Percentiles rank a stretch among this genome's conserved stretches.
These are phyloP conservation scores for Neofusicoccum parvum DNA, from an alignment of 2,329 filamentous ascomycete species.

Conservation along the genomic window DNA sequence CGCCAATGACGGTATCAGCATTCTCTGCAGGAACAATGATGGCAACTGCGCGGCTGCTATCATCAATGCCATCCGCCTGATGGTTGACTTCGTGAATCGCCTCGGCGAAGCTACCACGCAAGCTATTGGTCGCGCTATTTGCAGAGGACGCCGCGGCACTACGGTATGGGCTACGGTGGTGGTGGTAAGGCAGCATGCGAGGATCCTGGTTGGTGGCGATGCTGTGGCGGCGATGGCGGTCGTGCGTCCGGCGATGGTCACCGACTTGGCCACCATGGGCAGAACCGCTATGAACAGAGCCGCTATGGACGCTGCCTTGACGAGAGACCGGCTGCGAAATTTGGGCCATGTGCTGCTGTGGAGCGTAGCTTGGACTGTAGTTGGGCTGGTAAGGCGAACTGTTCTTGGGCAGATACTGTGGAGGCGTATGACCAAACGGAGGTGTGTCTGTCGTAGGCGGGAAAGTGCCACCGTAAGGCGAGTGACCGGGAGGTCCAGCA, in stretches of 20 bases:
- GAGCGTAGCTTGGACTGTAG: conserved; percentile 7
- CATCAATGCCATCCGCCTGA: not conserved
- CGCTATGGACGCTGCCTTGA: not conserved
- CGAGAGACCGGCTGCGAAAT: conserved; percentile 6
- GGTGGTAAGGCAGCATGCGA: conserved; percentile 26
- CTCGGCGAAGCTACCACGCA: not conserved
- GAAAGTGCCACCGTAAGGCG: conserved; percentile 1
- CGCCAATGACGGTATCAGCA: not conserved
- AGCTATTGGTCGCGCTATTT: conserved; percentile 6
- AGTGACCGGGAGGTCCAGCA: not conserved
- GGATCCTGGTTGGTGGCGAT: conserved; percentile 32
- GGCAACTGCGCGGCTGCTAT: not conserved
- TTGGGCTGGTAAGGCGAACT: conserved; percentile 20
- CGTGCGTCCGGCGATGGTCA: not conserved
- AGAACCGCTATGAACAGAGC: not conserved
- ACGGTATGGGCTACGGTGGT: conserved; percentile 8
- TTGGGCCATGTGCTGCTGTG: not conserved
- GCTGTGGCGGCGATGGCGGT: conserved; percentile 24
- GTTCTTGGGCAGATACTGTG: conserved; percentile 3
- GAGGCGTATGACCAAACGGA: conserved; percentile 6
- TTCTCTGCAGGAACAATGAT: not conserved
- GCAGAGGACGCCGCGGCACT: not conserved
- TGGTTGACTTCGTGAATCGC: not conserved
- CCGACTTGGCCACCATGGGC: conserved; percentile 10
- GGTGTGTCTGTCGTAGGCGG: conserved; percentile 5